Conservation (phyloP, 2,329 filamentous ascomycete genomes). For the Aspergillus sojae region DNA sequence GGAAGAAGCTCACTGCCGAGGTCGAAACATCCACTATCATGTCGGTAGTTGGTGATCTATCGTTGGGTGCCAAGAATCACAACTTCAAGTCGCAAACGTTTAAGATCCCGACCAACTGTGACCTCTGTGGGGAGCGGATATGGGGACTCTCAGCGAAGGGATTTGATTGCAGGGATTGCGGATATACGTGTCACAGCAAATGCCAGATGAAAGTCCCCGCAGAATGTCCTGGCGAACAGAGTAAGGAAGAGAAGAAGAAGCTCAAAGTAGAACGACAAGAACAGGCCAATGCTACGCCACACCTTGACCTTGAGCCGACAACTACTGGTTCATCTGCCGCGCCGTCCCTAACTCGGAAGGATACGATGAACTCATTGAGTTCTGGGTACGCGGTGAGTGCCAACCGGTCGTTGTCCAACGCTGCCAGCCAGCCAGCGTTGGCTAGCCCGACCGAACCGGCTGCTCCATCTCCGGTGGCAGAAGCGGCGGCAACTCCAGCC, state of each 20-base stretch:
- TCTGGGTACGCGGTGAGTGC: slow-evolving; percentile 84
- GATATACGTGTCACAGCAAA: slow-evolving; percentile 97
- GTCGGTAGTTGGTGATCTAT: slow-evolving; percentile 87
- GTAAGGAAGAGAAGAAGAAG: slow-evolving; percentile 94
- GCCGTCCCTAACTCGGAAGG: slow-evolving; percentile 72
- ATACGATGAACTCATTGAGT: slow-evolving; percentile 88
- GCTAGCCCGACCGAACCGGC: slow-evolving; percentile 51
- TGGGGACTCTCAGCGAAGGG: slow-evolving; percentile 97
- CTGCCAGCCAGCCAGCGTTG: slow-evolving; percentile 50
- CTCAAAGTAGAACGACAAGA: slow-evolving; percentile 85
- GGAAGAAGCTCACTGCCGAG: slow-evolving; percentile 82
- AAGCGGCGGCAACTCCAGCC: slow-evolving; percentile 21
- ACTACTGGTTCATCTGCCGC: slow-evolving; percentile 56
- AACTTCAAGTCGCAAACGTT: slow-evolving; percentile 99
- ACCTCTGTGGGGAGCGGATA: slow-evolving; percentile 92
- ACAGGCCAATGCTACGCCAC: slow-evolving; percentile 63
- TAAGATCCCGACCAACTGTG: slow-evolving; percentile 98
- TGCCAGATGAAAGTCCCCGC: slow-evolving; percentile 98
- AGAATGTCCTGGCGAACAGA: slow-evolving; percentile 90
- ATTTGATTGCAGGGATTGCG: slow-evolving; percentile 93
- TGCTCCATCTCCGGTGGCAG: slow-evolving; percentile 34
- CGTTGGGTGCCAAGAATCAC: slow-evolving; percentile 88
- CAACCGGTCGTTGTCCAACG: slow-evolving; percentile 72
- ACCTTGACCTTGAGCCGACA: slow-evolving; percentile 39
- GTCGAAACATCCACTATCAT: slow-evolving; percentile 93